Percentiles rank a stretch among this genome's conserved stretches.
Evolutionary conservation across 371 early-diverging fungal species (phyloP).

Genomic region (Rhizomucor miehei): DNA sequence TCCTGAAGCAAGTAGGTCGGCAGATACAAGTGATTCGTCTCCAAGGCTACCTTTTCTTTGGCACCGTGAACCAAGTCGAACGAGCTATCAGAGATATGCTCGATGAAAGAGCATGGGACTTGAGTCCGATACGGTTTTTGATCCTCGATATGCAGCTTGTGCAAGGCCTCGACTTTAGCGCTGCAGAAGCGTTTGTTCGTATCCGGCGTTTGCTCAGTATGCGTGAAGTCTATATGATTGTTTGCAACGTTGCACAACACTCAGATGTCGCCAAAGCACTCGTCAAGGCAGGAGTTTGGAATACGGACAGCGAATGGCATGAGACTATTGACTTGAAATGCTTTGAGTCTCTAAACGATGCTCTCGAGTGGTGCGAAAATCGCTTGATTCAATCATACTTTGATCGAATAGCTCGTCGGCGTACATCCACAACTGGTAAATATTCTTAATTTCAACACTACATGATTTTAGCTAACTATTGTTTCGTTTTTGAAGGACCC

Average conservation of each 20-base stretch:
- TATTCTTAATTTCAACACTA: background rate
- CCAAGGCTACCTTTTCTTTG: slow-evolving; percentile 95
- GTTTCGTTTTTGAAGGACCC: background rate
- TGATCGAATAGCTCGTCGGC: slow-evolving; percentile 28
- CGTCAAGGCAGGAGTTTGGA: slow-evolving; percentile 78
- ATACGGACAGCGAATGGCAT: slow-evolving; percentile 24
- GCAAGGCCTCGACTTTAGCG: slow-evolving; percentile 92
- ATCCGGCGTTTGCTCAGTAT: slow-evolving; percentile 72
- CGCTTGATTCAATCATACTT: slow-evolving; percentile 73
- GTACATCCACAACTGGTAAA: slow-evolving; percentile 12
- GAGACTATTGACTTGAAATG: slow-evolving; percentile 59
- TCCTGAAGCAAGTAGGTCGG: slow-evolving; percentile 76
- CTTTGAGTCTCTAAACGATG: slow-evolving; percentile 79
- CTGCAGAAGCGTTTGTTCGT: slow-evolving; percentile 91
- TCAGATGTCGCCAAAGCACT: slow-evolving; percentile 75
- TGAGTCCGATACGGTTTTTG: slow-evolving; percentile 75
- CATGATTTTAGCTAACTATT: background rate
- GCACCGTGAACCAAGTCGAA: slow-evolving; percentile 88
- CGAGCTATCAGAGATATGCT: slow-evolving; percentile 68
- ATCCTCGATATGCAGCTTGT: slow-evolving; percentile 88
- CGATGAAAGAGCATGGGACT: slow-evolving; percentile 62
- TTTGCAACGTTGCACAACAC: slow-evolving; percentile 68
- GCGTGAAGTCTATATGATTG: slow-evolving; percentile 78
- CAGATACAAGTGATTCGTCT: slow-evolving; percentile 88
- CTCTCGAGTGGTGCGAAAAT: slow-evolving; percentile 96